Evolutionary conservation across 169 alveolate species (phyloP).

Genomic region (Besnoitia besnoiti): DNA sequence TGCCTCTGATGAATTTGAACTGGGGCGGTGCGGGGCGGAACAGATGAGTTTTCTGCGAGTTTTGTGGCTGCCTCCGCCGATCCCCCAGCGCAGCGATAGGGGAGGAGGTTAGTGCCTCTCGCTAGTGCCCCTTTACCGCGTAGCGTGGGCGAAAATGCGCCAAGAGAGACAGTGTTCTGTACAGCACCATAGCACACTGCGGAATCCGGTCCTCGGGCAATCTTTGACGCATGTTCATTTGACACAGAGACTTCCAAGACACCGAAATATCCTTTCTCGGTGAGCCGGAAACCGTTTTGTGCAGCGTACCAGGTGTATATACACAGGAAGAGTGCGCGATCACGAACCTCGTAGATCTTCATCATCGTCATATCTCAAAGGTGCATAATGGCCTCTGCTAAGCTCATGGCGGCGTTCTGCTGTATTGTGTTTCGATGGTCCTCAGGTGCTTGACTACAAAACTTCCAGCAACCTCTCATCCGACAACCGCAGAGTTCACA

Average conservation of each 20-base stretch:
- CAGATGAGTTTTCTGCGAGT: background rate
- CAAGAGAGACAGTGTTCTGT: background rate
- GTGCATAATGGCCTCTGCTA: background rate
- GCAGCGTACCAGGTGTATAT: background rate
- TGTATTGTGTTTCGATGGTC: background rate
- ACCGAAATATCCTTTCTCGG: background rate
- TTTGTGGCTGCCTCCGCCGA: background rate
- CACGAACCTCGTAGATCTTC: background rate
- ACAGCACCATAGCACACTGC: no score
- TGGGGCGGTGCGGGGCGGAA: no score
- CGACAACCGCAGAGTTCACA: no score
- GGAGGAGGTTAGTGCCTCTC: constrained; percentile 7
- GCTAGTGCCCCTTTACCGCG: background rate
- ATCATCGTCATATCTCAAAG: background rate
- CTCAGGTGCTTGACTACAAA: background rate
- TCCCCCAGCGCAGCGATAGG: constrained; percentile 9
- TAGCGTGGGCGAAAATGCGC: background rate
- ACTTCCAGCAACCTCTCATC: background rate
- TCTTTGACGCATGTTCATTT: background rate
- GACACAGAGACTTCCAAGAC: background rate
- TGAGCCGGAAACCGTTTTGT: no score
- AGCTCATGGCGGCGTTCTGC: background rate
- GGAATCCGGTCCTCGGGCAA: no score
- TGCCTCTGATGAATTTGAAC: no score
- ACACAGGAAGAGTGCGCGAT: background rate